These are phyloP conservation scores for Rhizopogon vesiculosus DNA, from an alignment of 768 basidiomycete genomes.

Conservation along the genomic window DNA sequence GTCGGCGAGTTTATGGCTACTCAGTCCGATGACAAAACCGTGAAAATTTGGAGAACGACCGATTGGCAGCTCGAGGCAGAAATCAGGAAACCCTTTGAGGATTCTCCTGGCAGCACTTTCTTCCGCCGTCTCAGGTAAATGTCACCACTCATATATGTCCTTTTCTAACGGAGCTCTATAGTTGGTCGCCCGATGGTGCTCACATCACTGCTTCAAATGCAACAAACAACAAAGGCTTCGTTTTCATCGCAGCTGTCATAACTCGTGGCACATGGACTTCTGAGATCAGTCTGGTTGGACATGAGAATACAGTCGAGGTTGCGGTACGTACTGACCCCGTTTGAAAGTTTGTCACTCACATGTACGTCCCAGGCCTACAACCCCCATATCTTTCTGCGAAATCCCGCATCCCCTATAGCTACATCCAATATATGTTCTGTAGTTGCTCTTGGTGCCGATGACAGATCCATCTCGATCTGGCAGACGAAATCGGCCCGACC, in stretches of 20 bases:
- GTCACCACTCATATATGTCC: neutral
- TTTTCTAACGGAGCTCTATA: conserved; percentile 23
- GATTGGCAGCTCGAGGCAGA: conserved; percentile 88
- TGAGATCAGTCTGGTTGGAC: conserved; percentile 92
- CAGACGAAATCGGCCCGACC: conserved; percentile 90
- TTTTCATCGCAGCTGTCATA: conserved; percentile 97
- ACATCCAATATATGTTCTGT: conserved; percentile 88
- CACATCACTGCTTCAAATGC: conserved; percentile 97
- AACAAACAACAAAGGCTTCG: conserved; percentile 92
- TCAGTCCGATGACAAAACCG: conserved; percentile 92
- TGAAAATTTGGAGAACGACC: conserved; percentile 94
- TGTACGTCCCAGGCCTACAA: conserved; percentile 69
- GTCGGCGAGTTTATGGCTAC: conserved; percentile 98
- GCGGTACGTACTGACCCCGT: conserved; percentile 50
- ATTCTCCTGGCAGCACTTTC: conserved; percentile 93
- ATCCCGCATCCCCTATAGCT: conserved; percentile 58
- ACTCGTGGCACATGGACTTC: conserved; percentile 85
- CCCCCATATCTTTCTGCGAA: conserved; percentile 88
- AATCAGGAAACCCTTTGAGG: conserved; percentile 86
- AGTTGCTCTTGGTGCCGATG: conserved; percentile 90
- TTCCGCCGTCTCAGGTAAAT: conserved; percentile 81
- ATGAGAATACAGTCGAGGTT: conserved; percentile 95
- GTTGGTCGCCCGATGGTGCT: conserved; percentile 99
- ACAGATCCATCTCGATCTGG: conserved; percentile 94
- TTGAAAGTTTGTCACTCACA: neutral